Conservation (phyloP, 257 asterid species). For the Rauvolfia tetraphylla region DNA sequence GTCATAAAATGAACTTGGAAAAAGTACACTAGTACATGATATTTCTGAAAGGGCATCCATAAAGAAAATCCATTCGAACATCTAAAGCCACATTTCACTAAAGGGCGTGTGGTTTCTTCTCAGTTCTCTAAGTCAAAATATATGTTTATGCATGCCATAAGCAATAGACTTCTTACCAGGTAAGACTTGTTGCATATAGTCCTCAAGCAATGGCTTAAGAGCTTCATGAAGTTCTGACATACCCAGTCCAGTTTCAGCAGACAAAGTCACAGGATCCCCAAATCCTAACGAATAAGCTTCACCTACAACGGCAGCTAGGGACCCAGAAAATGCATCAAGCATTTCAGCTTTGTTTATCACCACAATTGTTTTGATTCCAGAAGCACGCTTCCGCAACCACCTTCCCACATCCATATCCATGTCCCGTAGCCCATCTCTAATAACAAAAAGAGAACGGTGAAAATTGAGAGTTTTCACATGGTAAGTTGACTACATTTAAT, state of each 20-base stretch:
- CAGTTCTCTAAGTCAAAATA: neutral
- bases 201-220: conserved; percentile 72
- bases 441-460: conserved; percentile 14
- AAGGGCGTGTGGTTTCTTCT: neutral
- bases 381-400: conserved; percentile 91
- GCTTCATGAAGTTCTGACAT: conserved; percentile 71
- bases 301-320: conserved; percentile 80
- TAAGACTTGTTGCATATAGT: conserved; percentile 41
- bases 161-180: conserved; percentile 36
- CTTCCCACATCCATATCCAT: conserved; percentile 96
- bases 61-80: neutral
- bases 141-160: neutral
- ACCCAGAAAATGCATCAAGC: conserved; percentile 66
- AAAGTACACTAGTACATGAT: neutral
- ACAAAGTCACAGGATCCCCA: conserved; percentile 87
- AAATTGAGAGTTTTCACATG: neutral
- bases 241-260: conserved; percentile 97
- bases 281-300: conserved; percentile 87
- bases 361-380: conserved; percentile 65
- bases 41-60: neutral
- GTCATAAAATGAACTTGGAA: neutral
- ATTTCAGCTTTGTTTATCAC: conserved; percentile 94
- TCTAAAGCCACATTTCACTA: neutral
- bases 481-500: neutral
- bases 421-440: conserved; percentile 82